Base-by-base conservation (phyloP, 2,329 filamentous ascomycete species). In the Chrysoporthe deuterocubensis region DNA sequence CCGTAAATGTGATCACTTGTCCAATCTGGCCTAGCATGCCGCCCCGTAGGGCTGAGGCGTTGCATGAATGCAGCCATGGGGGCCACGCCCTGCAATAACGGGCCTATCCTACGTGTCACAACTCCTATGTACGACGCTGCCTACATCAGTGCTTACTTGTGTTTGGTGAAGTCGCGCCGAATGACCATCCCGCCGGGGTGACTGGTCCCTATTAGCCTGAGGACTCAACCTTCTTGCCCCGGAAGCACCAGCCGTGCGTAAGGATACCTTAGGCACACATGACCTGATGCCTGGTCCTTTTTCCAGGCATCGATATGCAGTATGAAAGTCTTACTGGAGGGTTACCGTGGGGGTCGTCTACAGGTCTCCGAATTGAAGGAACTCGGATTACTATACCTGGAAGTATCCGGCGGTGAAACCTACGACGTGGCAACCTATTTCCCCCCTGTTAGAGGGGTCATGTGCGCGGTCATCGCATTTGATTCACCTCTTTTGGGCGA, bases 11-110 rank as follows among this genome's bases (percentile, higher is more conserved):
- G 54, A 37, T 40, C 16, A 40, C 37, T 40, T 40, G 37, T 40
- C 37, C 37, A 7, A 18, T 57, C 7, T 37, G 3, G 26, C 16
- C 52, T 37, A 37, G 52, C 18, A 7, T 57, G 7, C 14, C 32
- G 54, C 54, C 54, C 34, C 34, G 32, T 57, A 57, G 54, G 54
- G 54, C 54, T 57, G 54, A 57, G 54, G 34, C 34, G 50, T 54
- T 32, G 21, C 50, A 9, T 57, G 34, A 14, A 40, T 34, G 34
- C 26, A 9, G 18, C 34, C 14, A 32, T 57, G 54, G 54, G 54
- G 54, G 54, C 54, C 54, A 40, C n/a, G 34, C 54, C 6, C 32
- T 57, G 16, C 54, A 57, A 1, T 32, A 40, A 6, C 21, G 26
- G 26, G n/a, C 32, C 32, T n/a, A 40, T 11, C 6, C 11, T 16